Evolutionary conservation across 495 filamentous ascomycete genomes (phyloP), one percentile per base, ranked within the genome.

Genomic region (Talaromyces borbonicus): DNA sequence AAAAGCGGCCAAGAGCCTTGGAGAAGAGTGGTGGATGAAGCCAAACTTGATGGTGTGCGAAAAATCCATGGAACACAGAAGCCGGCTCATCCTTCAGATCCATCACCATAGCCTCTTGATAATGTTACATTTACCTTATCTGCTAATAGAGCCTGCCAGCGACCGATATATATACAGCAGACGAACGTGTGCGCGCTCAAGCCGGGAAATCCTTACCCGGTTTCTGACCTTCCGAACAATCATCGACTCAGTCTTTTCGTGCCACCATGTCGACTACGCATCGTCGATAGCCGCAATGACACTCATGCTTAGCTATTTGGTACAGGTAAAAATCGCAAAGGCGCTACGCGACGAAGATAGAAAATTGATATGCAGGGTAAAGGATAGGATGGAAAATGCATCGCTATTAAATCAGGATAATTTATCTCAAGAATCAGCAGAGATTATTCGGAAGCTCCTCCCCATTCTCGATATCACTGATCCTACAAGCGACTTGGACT

Each of bases 241-340:
- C 7, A 63, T 61, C 30, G 52, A 53, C 1, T 50, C 46, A 2
- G 47, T 59, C 11, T 62, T 63, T 46, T 61, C 64, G 49, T 77
- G 73, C 55, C 71, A 74, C 40, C 56, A 68, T 6, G 51, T 66
- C 8, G 74, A 79, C 39, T 78, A 72, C 40, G 59, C 71, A 33
- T 71, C 59, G 8, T 73, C 76, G 48, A 68, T 69, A 2, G 63
- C 67, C 1, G 61, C 73, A 5, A 59, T 66, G 18, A 51, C 71
- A 12, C 25, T 64, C 19, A 55, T 55, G 8, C 38, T 61, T 20
- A 51, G 53, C 1, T 52, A 64, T 35, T 49, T 64, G n/a, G n/a
- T n/a, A n/a, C n/a, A n/a, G n/a, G n/a, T n/a, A n/a, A n/a, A n/a
- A n/a, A n/a, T n/a, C n/a, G n/a, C n/a, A n/a, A n/a, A n/a, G n/a